Base-by-base conservation (phyloP, 805 yeast species). In the Kluyveromyces nonfermentans region DNA sequence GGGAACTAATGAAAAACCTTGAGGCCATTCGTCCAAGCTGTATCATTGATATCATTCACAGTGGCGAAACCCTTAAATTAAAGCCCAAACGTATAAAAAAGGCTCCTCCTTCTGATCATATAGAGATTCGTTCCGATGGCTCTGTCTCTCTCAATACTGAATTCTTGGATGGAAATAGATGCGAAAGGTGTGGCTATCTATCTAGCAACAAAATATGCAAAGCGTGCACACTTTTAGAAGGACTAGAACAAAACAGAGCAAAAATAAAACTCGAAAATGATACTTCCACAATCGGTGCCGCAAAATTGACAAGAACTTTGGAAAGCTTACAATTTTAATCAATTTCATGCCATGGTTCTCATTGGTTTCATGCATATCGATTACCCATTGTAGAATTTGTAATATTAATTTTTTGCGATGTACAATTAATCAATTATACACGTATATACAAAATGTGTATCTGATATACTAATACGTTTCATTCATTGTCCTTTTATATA, bases 21-120 rank as follows among this genome's bases (percentile, higher is more conserved):
- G 98, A 93, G 59, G 77, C 90, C 3, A 80, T 89, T 1, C 74
- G 97, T 53, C 96, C 98, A 14, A 80, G 93, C 32, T 83, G 96
- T 56, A 93, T 93, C 45, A 77, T 93, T 61, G 99, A 93, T 65
- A 85, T 93, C 43, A 93, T 93, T 28, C 84, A 85, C 51, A 85
- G 95, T 50, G 98, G 99, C 31, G 98, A 93, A 64, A 81, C 80
- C 48, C 74, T 89, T 51, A 80, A 76, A 30, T 64, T 89, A 38
- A 75, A 76, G 50, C 76, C 76, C 30, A 79, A 73, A 59, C 77
- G 73, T 57, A 68, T 69, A 49, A 67, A 63, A 47, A 72, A 74
- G 44, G 51, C 44, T 25, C 47, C 33, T 38, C 51, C 34, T 22
- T 25, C n/a, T 22, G 30, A 54, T 2, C 84, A 78, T 50, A 60